Conservation (phyloP, 371 early-diverging fungal genomes). For the Apophysomyces sp. region DNA sequence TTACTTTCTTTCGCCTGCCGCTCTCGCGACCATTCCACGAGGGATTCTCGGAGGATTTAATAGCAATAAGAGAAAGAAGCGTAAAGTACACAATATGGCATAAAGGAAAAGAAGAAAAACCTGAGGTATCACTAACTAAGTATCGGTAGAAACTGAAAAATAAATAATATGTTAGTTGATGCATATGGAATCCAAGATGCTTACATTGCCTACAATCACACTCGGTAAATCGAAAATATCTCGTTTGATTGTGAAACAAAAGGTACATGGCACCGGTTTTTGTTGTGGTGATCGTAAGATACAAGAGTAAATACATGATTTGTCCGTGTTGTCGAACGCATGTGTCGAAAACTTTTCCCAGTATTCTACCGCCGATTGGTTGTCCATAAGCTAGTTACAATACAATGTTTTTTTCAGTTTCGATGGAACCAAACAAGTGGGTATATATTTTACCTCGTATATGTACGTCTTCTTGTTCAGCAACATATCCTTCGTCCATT, state of each 20-base stretch:
- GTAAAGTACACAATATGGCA: neutral
- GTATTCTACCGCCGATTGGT: conserved; percentile 86
- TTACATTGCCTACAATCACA: conserved; percentile 79
- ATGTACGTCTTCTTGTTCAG: conserved; percentile 77
- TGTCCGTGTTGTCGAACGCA: conserved; percentile 87
- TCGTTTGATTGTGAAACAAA: conserved; percentile 91
- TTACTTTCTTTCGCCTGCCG: no score
- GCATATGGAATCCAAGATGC: neutral
- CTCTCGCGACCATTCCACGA: no score
- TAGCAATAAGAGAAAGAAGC: neutral
- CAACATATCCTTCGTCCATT: conserved; percentile 82
- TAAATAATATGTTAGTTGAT: neutral
- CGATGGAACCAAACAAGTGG: neutral
- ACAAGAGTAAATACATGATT: conserved; percentile 76
- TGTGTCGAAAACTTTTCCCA: conserved; percentile 91
- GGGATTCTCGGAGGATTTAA: no score
- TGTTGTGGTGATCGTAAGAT: conserved; percentile 69
- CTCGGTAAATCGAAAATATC: conserved; percentile 93
- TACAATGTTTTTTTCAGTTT: neutral
- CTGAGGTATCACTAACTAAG: conserved; percentile 28
- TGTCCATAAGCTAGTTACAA: conserved; percentile 81
- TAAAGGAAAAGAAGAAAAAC: neutral
- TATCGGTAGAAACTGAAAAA: conserved; percentile 42
- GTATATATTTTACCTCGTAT: conserved; percentile 46
- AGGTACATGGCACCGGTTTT: conserved; percentile 79